Percentiles rank a stretch among this genome's conserved stretches.
Evolutionary conservation across 148 eudicot species (phyloP).

Genomic region (Euryodendron excelsum): DNA sequence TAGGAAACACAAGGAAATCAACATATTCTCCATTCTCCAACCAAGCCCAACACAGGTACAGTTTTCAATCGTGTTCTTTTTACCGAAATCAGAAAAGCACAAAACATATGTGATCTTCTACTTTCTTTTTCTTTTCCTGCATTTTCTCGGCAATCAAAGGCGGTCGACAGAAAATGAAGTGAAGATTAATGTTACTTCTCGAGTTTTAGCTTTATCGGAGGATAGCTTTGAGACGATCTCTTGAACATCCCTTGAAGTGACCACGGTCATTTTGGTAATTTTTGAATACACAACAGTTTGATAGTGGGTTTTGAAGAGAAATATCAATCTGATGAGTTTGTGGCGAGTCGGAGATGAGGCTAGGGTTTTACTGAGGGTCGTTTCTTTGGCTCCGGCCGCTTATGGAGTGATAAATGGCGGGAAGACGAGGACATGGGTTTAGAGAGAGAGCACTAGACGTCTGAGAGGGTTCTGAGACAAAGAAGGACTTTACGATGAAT

Average conservation of each 20-base stretch:
- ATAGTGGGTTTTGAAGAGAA: neutral
- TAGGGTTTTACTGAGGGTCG: slow-evolving; percentile 11
- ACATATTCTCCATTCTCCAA: neutral
- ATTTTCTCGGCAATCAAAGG: slow-evolving; percentile 1
- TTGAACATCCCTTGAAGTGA: slow-evolving; percentile 67
- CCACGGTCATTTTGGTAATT: slow-evolving; percentile 31
- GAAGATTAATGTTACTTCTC: slow-evolving; percentile 51
- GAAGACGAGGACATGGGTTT: slow-evolving; percentile 14
- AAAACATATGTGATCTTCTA: neutral
- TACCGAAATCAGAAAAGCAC: neutral
- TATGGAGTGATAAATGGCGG: slow-evolving; percentile 32
- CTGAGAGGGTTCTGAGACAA: neutral
- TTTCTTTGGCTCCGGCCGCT: neutral
- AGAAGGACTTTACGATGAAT: neutral
- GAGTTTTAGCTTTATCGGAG: slow-evolving; percentile 67
- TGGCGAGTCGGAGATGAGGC: neutral
- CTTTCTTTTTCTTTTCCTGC: slow-evolving; percentile 6
- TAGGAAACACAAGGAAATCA: neutral
- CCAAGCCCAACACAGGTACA: neutral
- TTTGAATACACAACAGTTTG: neutral
- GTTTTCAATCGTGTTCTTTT: neutral
- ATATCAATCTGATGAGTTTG: neutral
- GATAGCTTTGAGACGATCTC: slow-evolving; percentile 72
- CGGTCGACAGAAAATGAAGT: neutral
- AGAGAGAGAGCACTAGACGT: neutral